phyloP scores from a whole-genome alignment of 306 rosid species.

The Cotoneaster glaucophyllus region DNA sequence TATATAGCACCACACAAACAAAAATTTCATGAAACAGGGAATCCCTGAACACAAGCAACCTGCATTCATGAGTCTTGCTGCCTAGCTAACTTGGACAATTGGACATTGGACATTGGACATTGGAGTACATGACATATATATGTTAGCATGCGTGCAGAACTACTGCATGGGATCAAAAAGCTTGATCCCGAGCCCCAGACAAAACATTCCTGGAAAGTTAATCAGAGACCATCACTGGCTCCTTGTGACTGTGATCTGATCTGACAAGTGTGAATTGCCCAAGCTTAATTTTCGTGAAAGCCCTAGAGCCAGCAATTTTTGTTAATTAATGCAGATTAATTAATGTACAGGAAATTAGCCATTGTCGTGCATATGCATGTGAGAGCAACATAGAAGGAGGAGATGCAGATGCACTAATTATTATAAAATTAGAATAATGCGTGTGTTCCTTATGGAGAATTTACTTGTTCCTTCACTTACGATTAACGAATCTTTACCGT shows the following conservation, averaged over 20 bases:
- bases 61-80: not conserved
- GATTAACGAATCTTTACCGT: too few relatives aligned
- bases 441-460: too few relatives aligned
- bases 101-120: not conserved
- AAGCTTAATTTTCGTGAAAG: not conserved
- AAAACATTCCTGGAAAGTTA: not conserved
- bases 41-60: conserved; percentile 2
- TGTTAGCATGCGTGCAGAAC: not conserved
- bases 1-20: not conserved
- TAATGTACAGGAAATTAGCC: not conserved
- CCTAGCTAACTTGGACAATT: not conserved
- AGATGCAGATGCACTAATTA: not conserved
- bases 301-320: not conserved
- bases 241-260: not conserved
- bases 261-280: not conserved
- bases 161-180: not conserved
- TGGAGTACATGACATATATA: too few relatives aligned
- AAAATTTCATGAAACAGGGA: conserved; percentile 8
- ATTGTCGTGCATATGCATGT: not conserved
- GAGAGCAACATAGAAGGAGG: not conserved
- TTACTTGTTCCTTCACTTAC: too few relatives aligned
- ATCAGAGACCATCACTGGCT: not conserved
- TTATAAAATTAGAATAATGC: not conserved
- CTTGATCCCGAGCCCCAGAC: not conserved
- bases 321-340: not conserved